Evolutionary conservation across 371 early-diverging fungal species (phyloP).

Genomic region (Coemansia sp.): DNA sequence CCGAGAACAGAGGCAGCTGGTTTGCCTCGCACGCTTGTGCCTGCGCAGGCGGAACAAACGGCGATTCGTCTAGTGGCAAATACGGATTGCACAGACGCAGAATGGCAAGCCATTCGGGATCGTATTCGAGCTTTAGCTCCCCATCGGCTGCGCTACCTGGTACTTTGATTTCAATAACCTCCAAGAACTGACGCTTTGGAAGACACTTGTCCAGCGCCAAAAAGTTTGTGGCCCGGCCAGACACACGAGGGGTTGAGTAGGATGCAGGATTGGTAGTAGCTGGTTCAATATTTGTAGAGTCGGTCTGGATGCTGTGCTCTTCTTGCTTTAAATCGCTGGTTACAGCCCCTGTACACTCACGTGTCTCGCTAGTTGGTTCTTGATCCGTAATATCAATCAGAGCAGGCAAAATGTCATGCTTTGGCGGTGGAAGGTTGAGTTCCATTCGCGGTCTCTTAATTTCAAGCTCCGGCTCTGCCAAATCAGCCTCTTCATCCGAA

Average conservation of each 20-base stretch:
- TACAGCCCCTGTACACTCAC: background rate
- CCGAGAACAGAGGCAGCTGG: constrained; percentile 20
- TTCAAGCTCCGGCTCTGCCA: background rate
- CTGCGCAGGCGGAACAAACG: constrained; percentile 16
- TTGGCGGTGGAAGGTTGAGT: constrained; percentile 43
- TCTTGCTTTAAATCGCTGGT: background rate
- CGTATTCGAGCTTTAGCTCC: constrained; percentile 45
- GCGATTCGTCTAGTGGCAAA: constrained; percentile 29
- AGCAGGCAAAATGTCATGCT: background rate
- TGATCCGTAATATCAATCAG: background rate
- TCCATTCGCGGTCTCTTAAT: constrained; percentile 9
- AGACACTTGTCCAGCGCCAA: constrained; percentile 53
- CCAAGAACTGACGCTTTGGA: constrained; percentile 45
- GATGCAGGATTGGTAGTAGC: background rate
- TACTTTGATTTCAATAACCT: constrained; percentile 42
- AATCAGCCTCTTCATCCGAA: constrained; percentile 19
- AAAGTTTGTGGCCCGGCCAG: constrained; percentile 43
- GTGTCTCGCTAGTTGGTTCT: background rate
- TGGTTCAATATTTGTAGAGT: background rate
- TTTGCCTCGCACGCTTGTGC: background rate
- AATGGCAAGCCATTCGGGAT: constrained; percentile 56
- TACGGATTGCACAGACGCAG: constrained; percentile 35
- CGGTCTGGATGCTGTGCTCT: background rate
- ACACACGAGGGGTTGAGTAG: constrained; percentile 5
- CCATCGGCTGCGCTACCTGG: background rate